phyloP scores from a whole-genome alignment of 192 early-diverging fungal genomes.

The Coemansia sp. region DNA sequence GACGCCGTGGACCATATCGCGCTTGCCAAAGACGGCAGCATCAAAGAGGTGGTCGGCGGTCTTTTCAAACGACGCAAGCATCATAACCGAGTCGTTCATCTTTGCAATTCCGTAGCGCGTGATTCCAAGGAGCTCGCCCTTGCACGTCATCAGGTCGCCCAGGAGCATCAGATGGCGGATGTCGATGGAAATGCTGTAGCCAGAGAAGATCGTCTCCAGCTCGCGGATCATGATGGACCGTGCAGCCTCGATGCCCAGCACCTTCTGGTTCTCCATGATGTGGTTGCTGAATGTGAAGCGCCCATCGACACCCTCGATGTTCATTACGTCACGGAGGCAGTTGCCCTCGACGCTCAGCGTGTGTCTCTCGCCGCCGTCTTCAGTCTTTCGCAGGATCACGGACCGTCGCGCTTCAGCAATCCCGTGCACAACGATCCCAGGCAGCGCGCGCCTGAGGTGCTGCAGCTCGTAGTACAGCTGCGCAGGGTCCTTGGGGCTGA shows the following conservation, averaged over 20 bases:
- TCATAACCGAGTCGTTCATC: constrained; percentile 99
- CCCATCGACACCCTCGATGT: constrained; percentile 87
- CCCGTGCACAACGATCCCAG: constrained; percentile 88
- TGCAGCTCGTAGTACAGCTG: constrained; percentile 76
- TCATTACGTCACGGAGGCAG: constrained; percentile 92
- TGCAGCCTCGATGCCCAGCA: constrained; percentile 96
- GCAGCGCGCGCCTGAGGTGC: constrained; percentile 77
- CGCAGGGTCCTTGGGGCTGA: constrained; percentile 58
- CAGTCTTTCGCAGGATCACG: constrained; percentile 62
- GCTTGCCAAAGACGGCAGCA: constrained; percentile 92
- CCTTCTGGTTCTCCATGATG: constrained; percentile 86
- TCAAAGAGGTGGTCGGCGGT: constrained; percentile 99
- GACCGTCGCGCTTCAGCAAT: constrained; percentile 79
- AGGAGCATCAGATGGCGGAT: constrained; percentile 94
- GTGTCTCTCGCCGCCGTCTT: constrained; percentile 32
- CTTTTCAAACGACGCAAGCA: constrained; percentile 99
- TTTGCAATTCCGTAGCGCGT: constrained; percentile 98
- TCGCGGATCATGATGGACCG: constrained; percentile 86
- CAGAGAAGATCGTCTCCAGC: constrained; percentile 80
- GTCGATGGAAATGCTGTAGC: constrained; percentile 94
- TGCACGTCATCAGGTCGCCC: constrained; percentile 97
- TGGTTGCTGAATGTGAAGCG: constrained; percentile 80
- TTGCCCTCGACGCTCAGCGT: constrained; percentile 89
- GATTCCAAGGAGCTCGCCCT: constrained; percentile 98
- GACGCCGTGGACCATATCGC: constrained; percentile 92